Base-by-base conservation (phyloP, 345 rosid species). In the Reutealis trisperma region DNA sequence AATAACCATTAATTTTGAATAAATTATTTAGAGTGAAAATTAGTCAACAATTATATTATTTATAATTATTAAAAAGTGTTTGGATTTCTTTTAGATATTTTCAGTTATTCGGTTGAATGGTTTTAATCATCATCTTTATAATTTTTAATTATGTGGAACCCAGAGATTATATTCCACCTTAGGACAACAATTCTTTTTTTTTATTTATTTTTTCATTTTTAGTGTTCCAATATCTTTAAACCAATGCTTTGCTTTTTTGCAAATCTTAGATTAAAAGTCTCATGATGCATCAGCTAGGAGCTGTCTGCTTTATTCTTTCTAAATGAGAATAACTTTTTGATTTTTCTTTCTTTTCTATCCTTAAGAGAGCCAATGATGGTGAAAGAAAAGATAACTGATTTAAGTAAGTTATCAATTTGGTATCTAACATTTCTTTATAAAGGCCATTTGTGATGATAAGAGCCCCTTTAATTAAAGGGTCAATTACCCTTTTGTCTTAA, bases 341-440 rank as follows among this genome's bases (percentile, higher is more conserved):
- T 52, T 15, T 4, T 52, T 52, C 11, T 8, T 47, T 10, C 1
- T 9, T 78, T 25, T 44, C 32, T 63, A 70, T 79, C 72, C 77
- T 70, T 16, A n/a, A 21, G 78, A 75, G 76, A 72, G 70, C 79
- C 82, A 76, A 72, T 75, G 67, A 76, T 70, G 47, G 55, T 30
- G 69, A 76, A 60, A 57, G 32, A 66, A 58, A 78, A 13, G 78
- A 79, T 71, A 55, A 14, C 65, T 67, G 71, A 75, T 74, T 84
- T 84, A 88, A 84, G 81, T 83, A 84, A 75, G 71, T 86, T 83
- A 88, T 88, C 86, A 21, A 41, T 32, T 81, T 73, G 83, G 89
- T 64, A 84, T 79, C 85, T 4, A 37, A 37, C 41, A 37, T 70
- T 75, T 77, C 86, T 84, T 84, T 84, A 78, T 58, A 69, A 82